These are phyloP conservation scores for Phytophthora citrophthora DNA, from an alignment of 352 stramenopile species.

Conservation along the genomic window DNA sequence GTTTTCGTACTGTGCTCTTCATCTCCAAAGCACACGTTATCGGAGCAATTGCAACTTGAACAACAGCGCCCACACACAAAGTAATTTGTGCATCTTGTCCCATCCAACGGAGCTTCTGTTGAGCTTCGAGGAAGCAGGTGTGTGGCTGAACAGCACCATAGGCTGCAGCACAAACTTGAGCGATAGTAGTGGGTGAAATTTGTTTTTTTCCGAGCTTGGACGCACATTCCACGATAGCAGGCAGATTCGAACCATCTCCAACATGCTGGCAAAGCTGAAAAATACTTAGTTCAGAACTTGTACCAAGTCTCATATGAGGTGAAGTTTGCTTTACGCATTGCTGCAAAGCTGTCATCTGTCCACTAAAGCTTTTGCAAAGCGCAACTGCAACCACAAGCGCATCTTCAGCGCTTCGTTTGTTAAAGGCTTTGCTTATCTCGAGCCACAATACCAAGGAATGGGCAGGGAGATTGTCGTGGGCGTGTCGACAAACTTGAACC, in stretches of 20 bases:
- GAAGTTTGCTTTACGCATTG: constrained; percentile 35
- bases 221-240: constrained; percentile 29
- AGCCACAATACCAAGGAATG: constrained; percentile 47
- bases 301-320: constrained; percentile 20
- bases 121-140: constrained; percentile 49
- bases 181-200: constrained; percentile 25
- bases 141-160: constrained; percentile 27
- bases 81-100: constrained; percentile 26
- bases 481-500: constrained; percentile 42
- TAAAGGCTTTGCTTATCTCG: constrained; percentile 32
- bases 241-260: constrained; percentile 14
- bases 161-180: constrained; percentile 39
- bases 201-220: constrained; percentile 26
- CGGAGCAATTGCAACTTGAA: constrained; percentile 18
- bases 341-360: constrained; percentile 27
- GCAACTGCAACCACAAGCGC: constrained; percentile 3
- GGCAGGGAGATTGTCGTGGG: constrained; percentile 34
- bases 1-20: constrained; percentile 6
- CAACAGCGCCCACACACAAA: constrained; percentile 40
- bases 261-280: constrained; percentile 39
- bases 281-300: constrained; percentile 10
- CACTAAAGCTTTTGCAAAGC: constrained; percentile 28
- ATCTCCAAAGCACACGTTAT: constrained; percentile 44
- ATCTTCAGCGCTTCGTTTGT: constrained; percentile 24
- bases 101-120: constrained; percentile 61